Evolutionary conservation across 1,139 yeast genomes (phyloP).

Genomic region (Protomyces inouyei): DNA sequence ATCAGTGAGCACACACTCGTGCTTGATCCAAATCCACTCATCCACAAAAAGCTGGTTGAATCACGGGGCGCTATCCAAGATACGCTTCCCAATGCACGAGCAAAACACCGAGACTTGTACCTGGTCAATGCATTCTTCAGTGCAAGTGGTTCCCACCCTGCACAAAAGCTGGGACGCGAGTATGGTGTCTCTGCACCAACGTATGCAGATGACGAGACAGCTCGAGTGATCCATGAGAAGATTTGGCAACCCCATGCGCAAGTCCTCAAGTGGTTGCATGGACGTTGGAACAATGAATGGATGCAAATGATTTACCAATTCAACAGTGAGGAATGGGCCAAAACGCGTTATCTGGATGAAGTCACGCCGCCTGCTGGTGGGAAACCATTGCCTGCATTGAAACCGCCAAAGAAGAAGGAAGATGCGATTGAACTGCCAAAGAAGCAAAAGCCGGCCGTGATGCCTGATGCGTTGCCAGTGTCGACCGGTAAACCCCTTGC

Average conservation of each 20-base stretch:
- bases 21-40: constrained; percentile 3
- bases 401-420: not conserved
- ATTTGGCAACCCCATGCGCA: constrained; percentile 6
- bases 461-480: not conserved
- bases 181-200: constrained; percentile 7
- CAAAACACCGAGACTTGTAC: not conserved
- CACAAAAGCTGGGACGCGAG: constrained; percentile 4
- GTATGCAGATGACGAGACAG: constrained; percentile 3
- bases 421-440: not conserved
- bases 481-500: not conserved
- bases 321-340: not conserved
- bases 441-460: not conserved
- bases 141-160: constrained; percentile 7
- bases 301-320: not conserved
- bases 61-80: not conserved
- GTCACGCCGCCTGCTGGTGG: not conserved
- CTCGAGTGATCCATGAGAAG: constrained; percentile 12
- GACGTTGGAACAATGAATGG: not conserved
- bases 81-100: not conserved
- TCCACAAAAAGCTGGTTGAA: constrained; percentile 1
- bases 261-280: not conserved
- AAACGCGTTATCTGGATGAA: not conserved
- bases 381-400: not conserved
- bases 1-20: constrained; percentile 9
- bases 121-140: constrained; percentile 9